Percentiles rank a stretch among this genome's conserved stretches.
Conservation (phyloP, 1,284 basidiomycete species). For the Peniophora sp. region DNA sequence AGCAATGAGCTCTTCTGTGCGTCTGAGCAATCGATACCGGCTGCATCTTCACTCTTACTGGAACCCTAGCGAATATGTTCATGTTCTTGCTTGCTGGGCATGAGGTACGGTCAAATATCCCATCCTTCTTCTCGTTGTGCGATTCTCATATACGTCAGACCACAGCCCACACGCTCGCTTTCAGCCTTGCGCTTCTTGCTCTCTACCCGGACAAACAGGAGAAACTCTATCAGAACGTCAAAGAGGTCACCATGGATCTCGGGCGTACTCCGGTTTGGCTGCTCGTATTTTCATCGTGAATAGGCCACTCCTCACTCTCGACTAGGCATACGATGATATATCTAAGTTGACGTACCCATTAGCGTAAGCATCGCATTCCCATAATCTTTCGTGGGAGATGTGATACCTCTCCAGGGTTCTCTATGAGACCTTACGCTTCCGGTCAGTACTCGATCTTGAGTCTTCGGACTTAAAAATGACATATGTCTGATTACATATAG, state of each 20-base stretch:
- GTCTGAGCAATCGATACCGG: background rate
- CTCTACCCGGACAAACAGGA: conserved; percentile 59
- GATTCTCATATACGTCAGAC: conserved; percentile 29
- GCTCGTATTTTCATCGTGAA: conserved; percentile 24
- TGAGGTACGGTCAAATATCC: conserved; percentile 30
- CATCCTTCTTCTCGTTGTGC: background rate
- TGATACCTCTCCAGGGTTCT: conserved; percentile 30
- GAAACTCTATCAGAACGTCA: conserved; percentile 45
- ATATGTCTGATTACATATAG: background rate
- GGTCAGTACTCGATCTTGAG: conserved; percentile 10
- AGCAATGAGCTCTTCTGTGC: conserved; percentile 44
- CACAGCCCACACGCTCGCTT: conserved; percentile 48
- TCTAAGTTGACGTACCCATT: conserved; percentile 33
- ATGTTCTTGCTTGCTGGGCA: conserved; percentile 55
- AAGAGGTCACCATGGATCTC: conserved; percentile 27
- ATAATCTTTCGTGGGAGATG: background rate
- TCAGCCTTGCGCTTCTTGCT: conserved; percentile 43
- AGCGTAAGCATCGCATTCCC: conserved; percentile 28
- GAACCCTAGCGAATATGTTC: conserved; percentile 42
- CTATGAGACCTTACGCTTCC: conserved; percentile 50
- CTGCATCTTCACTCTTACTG: background rate
- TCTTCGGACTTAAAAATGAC: background rate
- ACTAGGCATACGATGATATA: conserved; percentile 39
- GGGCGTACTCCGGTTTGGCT: conserved; percentile 31
- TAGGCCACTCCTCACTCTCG: conserved; percentile 16